Percentiles rank a stretch among this genome's conserved stretches.
These are phyloP conservation scores for Alternaria incomplexa DNA, from an alignment of 2,329 filamentous ascomycete genomes.

Conservation along the genomic window DNA sequence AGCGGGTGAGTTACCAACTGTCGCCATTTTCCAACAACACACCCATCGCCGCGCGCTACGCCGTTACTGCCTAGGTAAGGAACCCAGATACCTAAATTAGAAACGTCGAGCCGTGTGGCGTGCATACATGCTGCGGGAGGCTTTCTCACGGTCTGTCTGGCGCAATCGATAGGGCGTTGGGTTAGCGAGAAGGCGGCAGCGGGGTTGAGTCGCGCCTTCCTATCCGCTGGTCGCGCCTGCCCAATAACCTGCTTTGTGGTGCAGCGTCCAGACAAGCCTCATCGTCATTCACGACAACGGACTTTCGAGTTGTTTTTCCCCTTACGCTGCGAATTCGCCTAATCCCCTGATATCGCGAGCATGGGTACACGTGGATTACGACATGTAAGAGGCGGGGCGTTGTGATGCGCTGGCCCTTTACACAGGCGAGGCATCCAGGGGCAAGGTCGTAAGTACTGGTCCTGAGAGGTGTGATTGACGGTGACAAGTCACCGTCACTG, in stretches of 20 bases:
- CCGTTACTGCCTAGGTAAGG: background rate
- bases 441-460: background rate
- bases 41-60: background rate
- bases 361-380: background rate
- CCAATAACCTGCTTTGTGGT: background rate
- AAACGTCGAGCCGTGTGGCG: background rate
- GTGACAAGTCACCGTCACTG: background rate
- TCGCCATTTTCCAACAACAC: background rate
- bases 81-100: background rate
- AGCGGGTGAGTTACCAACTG: background rate
- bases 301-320: background rate
- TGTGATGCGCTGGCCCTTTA: background rate
- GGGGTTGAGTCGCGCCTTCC: background rate
- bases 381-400: background rate
- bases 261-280: background rate
- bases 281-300: background rate
- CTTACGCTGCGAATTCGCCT: background rate
- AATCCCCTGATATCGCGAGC: background rate
- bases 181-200: background rate
- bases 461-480: background rate
- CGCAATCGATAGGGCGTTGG: background rate
- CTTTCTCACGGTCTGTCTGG: background rate
- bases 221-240: background rate
- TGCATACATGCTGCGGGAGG: background rate
- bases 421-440: background rate